Percentiles rank a stretch among this genome's conserved stretches.
Evolutionary conservation across 306 rosid species (phyloP).

Genomic region (Ziziphus jujuba): DNA sequence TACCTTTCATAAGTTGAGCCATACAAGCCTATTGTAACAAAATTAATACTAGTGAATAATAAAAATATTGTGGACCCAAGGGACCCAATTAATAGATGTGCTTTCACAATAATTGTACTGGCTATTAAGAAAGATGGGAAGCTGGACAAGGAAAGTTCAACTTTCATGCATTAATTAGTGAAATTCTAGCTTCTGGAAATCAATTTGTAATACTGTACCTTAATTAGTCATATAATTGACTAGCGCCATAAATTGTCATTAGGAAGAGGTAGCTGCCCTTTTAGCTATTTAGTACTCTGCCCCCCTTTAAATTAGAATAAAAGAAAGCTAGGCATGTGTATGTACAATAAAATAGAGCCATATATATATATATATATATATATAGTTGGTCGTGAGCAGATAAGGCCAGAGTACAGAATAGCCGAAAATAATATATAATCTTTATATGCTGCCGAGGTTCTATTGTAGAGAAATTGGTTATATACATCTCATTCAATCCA

Average conservation of each 20-base stretch:
- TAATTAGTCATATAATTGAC: neutral
- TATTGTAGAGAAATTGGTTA: too few relatives aligned
- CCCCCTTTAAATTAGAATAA: neutral
- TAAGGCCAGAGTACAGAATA: neutral
- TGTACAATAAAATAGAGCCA: neutral
- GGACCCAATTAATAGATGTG: too few relatives aligned
- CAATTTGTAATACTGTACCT: neutral
- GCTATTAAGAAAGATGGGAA: too few relatives aligned
- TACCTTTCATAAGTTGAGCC: too few relatives aligned
- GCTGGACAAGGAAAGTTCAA: too few relatives aligned
- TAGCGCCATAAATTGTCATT: neutral
- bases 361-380: too few relatives aligned
- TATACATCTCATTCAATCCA: too few relatives aligned
- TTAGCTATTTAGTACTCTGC: neutral
- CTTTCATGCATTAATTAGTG: neutral
- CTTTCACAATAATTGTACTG: too few relatives aligned
- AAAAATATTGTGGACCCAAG: too few relatives aligned
- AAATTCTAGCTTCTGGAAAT: constrained; percentile 4
- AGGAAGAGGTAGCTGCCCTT: neutral
- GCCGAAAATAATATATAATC: neutral
- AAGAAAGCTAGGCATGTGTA: neutral
- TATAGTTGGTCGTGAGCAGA: too few relatives aligned
- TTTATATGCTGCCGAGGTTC: neutral
- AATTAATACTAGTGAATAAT: too few relatives aligned
- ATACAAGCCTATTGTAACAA: too few relatives aligned